Conservation (phyloP, 257 asterid genomes). For the Solanum chaucha region DNA sequence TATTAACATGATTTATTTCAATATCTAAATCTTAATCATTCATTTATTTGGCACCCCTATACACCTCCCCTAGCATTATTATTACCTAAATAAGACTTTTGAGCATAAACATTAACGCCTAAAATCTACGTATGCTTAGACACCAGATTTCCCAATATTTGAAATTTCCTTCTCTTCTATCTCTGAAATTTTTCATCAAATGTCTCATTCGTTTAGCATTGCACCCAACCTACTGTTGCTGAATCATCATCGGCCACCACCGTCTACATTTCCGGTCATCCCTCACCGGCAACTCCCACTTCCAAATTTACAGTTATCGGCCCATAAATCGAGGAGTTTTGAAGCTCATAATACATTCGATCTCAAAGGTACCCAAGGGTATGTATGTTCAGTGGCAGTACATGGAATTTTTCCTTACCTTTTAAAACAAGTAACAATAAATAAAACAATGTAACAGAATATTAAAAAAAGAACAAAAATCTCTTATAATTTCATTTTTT, state of each 20-base stretch:
- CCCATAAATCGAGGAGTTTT: slow-evolving; percentile 13
- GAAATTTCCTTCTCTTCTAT: not conserved
- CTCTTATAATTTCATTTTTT: no score
- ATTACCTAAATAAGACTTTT: no score
- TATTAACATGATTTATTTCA: no score
- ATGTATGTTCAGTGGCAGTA: not conserved
- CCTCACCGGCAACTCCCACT: not conserved
- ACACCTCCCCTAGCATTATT: not conserved
- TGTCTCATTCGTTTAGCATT: no score
- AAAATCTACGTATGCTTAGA: no score
- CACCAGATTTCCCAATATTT: not conserved
- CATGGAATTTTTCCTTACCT: no score
- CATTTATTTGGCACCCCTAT: no score
- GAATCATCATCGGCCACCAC: not conserved
- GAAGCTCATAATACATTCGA: slow-evolving; percentile 24
- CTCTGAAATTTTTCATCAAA: not conserved
- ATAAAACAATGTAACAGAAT: no score
- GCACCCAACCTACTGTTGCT: no score
- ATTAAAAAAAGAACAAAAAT: not conserved
- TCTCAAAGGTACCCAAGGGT: slow-evolving; percentile 57
- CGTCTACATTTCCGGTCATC: slow-evolving; percentile 14
- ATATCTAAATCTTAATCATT: no score
- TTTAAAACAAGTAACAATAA: no score
- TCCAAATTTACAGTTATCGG: slow-evolving; percentile 1
- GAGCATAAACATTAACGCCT: no score